Evolutionary conservation across 371 early-diverging fungal genomes (phyloP).

Genomic region (Mucor piriformis): DNA sequence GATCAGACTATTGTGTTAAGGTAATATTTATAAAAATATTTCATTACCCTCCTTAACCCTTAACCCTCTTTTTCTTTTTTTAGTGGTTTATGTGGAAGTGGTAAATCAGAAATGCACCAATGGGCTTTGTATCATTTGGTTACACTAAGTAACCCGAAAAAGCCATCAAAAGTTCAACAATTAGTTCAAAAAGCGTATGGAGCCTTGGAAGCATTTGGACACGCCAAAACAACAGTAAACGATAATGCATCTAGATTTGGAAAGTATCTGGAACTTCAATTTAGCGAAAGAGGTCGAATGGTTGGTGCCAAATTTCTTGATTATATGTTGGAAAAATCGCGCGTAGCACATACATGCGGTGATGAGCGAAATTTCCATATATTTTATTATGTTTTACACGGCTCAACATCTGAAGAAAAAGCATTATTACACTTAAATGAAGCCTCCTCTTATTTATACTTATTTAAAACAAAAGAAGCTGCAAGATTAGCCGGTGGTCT

Average conservation of each 20-base stretch:
- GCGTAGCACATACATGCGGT: slow-evolving; percentile 53
- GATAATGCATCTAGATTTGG: slow-evolving; percentile 88
- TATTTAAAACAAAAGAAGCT: slow-evolving; percentile 29
- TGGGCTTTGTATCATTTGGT: slow-evolving; percentile 66
- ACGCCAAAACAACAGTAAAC: slow-evolving; percentile 72
- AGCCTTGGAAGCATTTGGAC: slow-evolving; percentile 84
- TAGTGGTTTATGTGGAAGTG: slow-evolving; percentile 85
- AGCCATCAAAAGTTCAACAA: slow-evolving; percentile 74
- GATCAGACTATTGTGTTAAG: slow-evolving; percentile 45
- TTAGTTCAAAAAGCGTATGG: slow-evolving; percentile 33
- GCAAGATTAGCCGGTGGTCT: slow-evolving; percentile 20
- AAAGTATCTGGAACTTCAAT: slow-evolving; percentile 91
- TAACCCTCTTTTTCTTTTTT: slow-evolving; percentile 3
- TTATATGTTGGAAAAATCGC: slow-evolving; percentile 85
- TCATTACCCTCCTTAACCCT: not conserved
- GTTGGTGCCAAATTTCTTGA: slow-evolving; percentile 84
- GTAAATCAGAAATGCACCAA: slow-evolving; percentile 76
- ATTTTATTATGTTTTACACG: slow-evolving; percentile 81
- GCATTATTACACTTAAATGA: slow-evolving; percentile 20
- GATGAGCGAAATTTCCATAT: slow-evolving; percentile 91
- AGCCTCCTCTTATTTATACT: slow-evolving; percentile 11
- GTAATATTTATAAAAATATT: slow-evolving; percentile 24
- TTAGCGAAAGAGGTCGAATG: slow-evolving; percentile 83
- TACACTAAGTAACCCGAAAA: slow-evolving; percentile 71
- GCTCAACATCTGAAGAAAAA: slow-evolving; percentile 36